Base-by-base conservation (phyloP, 495 filamentous ascomycete genomes). In the Penicillium cataractarum region DNA sequence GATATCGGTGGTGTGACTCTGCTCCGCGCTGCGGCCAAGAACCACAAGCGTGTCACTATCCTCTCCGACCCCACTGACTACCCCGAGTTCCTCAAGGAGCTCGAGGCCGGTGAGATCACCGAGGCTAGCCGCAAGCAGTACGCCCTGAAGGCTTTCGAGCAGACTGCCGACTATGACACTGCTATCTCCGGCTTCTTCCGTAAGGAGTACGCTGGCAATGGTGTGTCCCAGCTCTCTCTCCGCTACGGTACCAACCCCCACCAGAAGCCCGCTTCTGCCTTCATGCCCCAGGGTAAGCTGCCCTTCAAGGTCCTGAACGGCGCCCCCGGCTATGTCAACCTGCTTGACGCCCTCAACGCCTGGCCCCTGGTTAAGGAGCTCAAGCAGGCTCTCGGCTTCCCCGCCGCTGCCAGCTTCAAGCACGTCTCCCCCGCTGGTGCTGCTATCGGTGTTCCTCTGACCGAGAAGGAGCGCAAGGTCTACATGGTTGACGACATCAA, bases 331-430 rank as follows among this genome's bases (percentile, higher is more conserved):
- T 98, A 97, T 76, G 92, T 98, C 78, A 98, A 99, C 79, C 84
- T 99, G 35, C 86, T 99, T 19, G 95, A 99, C 77, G 92, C 93
- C 50, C 86, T 99, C 68, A 99, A 99, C 80, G 90, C 92, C 59
- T 99, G 95, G 95, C 90, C 90, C 6, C 78, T 99, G 31, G 95
- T 99, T 57, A 97, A 96, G 84, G 95, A 99, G 82, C 83, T 99
- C 63, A 95, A 94, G 83, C 82, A 88, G 61, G 90, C 93, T 33
- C 86, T 97, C 4, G 85, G 89, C 65, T 86, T 88, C 71, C 91
- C 96, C n/a, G 95, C 95, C 27, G 96, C 95, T 21, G 94, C 95
- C 53, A 96, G 91, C 75, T 99, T 99, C 89, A 99, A 99, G 85
- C 96, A 98, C 73, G 95, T 98, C 40, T 98, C 96, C 5, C 95